Evolutionary conservation across 768 basidiomycete species (phyloP), one percentile per base, ranked within the genome.

Genomic region (Pulveroboletus ravenelii): DNA sequence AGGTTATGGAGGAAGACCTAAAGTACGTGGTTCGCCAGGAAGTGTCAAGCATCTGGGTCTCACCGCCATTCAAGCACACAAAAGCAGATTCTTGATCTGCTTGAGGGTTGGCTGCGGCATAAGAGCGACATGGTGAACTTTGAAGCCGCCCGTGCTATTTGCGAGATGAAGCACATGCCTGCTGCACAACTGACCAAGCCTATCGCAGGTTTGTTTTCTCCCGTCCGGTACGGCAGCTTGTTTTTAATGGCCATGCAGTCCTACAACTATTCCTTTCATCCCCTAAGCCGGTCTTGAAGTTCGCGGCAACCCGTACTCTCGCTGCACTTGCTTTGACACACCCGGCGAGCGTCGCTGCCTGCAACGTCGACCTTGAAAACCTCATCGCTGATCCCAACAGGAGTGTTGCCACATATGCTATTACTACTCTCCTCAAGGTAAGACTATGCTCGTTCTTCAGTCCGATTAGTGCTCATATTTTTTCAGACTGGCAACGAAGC

Each of bases 91-190:
- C 75, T 92, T 46, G 96, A 98, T 56, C 78, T 96, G 38, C 76
- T 98, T 34, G 96, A 98, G 65, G 86, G 89, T 31, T 94, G 93
- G 85, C 74, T 98, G 52, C 84, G 93, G 51, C 96, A 99, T 72
- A 99, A 99, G 77, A 96, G 93, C 59, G 96, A 99, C 67, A 99
- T 97, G 95, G 96, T 99, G 64, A 98, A 98, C 72, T 89, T 93
- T 54, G 96, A 99, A 69, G 96, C 96, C 18, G 95, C 96, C 4
- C 87, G 96, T 39, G 94, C 85, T 7, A 95, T 99, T 55, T 97
- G 94, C 67, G 95, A 97, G 67, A 90, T 95, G 89, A 89, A 85
- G 70, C 82, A 85, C 53, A 87, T 93, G 27, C 77, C 84, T 25
- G 66, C 84, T 8, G 69, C 79, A 5, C 93, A 98, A 61, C 73